Base-by-base conservation (phyloP, 176 grass and related monocot species). In the Ensete glaucum region DNA sequence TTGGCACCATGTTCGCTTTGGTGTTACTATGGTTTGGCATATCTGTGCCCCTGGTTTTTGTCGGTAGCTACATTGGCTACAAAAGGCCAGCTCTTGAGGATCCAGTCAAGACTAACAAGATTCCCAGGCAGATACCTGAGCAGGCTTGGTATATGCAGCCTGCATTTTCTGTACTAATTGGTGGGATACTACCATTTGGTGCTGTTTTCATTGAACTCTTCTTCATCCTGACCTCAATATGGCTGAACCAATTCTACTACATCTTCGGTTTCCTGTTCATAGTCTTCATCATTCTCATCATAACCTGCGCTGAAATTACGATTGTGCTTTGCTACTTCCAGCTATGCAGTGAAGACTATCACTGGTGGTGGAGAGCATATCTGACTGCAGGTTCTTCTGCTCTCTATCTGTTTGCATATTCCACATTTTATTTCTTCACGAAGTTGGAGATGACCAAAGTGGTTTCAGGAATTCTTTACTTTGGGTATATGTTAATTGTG, bases 261-360 rank as follows among this genome's bases (percentile, higher is more conserved):
- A 86, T 92, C 67, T 92, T 92, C 54, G 90, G 90, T 20, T 92
- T 92, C 68, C 86, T 92, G 34, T 86, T 92, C 76, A 86, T 92
- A 69, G 86, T 92, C 72, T 88, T 92, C 26, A 23, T 88, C 79
- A 88, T 92, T 79, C 89, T 92, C 43, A 75, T 88, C 13, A 77
- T 92, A 77, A 86, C 86, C 3, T 92, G 89, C 52, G 89, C 83
- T 11, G 89, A 92, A 77, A 92, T 88, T 20, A 86, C 89, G 51
- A 86, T 92, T 20, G 89, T 92, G 67, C 83, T 89, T 68, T 89
- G 90, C 86, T 92, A 92, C 84, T 92, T 92, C 84, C 90, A 92
- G 70, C 79, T 92, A n/a, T 88, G 86, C 76, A 84, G 86, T 3
- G 90, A 92, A 79, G 90, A 92, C 65, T 92, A 92, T 73, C 78